Conservation (phyloP, 305 asterid genomes). For the Coffea humblotiana region DNA sequence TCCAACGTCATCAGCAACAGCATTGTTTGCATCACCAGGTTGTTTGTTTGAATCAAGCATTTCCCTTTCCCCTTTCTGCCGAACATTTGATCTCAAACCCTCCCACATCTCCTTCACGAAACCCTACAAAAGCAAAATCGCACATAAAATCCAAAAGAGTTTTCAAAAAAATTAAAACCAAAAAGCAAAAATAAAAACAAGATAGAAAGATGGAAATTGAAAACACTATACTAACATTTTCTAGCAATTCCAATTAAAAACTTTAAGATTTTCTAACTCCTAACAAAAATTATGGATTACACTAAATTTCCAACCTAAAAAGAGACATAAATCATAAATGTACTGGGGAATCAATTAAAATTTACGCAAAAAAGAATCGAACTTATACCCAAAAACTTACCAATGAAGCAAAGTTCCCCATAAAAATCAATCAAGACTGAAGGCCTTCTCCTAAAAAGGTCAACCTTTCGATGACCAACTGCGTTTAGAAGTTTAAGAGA, state of each 20-base stretch:
- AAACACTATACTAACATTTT: neutral
- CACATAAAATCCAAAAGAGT: slow-evolving; percentile 24
- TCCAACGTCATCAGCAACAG: too few relatives aligned
- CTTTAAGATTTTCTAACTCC: neutral
- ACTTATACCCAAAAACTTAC: neutral
- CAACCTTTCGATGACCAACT: slow-evolving; percentile 2
- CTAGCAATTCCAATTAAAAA: neutral
- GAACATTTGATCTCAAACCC: slow-evolving; percentile 23
- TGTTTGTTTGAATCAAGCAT: slow-evolving; percentile 69
- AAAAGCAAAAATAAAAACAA: neutral
- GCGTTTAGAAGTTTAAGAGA: neutral
- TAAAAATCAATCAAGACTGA: neutral
- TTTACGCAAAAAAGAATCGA: neutral
- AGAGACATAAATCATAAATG: slow-evolving; percentile 7
- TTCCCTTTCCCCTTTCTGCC: slow-evolving; percentile 32
- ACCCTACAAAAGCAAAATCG: slow-evolving; percentile 19
- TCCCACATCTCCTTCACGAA: slow-evolving; percentile 38
- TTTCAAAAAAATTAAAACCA: neutral
- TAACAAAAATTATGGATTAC: neutral
- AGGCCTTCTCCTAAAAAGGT: neutral
- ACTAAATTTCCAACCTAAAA: neutral
- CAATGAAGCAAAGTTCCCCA: neutral
- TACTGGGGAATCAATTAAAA: slow-evolving; percentile 1
- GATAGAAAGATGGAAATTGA: neutral
- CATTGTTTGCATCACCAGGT: slow-evolving; percentile 34